Conservation (phyloP, 2,329 filamentous ascomycete species). For the Penicillium olsonii region DNA sequence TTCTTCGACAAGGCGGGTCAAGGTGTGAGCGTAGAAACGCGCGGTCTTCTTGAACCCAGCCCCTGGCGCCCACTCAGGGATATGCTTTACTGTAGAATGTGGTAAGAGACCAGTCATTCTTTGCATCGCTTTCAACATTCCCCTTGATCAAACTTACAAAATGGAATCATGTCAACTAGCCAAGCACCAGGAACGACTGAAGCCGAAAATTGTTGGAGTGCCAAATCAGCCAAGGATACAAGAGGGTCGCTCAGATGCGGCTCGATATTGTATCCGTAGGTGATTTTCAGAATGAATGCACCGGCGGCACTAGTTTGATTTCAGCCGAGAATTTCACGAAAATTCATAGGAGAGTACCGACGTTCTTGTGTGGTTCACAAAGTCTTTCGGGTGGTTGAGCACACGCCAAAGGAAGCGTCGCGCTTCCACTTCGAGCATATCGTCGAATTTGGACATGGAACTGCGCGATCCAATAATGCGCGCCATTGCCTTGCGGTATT, state of each 20-base stretch:
- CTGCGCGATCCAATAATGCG: conserved; percentile 5
- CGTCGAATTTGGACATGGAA: conserved; percentile 4
- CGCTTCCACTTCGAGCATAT: conserved; percentile 9
- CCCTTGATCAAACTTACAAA: neutral
- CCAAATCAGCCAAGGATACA: neutral
- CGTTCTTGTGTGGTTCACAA: conserved; percentile 8
- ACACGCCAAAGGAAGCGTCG: conserved; percentile 7
- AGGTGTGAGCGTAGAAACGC: neutral
- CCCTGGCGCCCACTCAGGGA: conserved; percentile 12
- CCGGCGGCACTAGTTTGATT: neutral
- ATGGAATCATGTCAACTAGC: conserved; percentile 7
- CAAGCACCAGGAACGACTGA: conserved; percentile 1
- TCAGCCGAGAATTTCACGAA: neutral
- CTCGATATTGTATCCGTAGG: conserved; percentile 11
- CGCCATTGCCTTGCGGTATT: conserved; percentile 5
- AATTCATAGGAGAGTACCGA: neutral
- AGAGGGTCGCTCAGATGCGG: conserved; percentile 4
- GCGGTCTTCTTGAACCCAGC: conserved; percentile 7
- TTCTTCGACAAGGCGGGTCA: neutral
- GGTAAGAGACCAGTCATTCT: neutral
- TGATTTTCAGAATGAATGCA: conserved; percentile 8
- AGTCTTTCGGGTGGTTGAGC: neutral
- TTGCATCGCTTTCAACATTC: neutral
- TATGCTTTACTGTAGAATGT: conserved; percentile 3
- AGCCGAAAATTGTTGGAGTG: conserved; percentile 3